Base-by-base conservation (phyloP, 805 yeast species). In the Kuraishia floccosa region DNA sequence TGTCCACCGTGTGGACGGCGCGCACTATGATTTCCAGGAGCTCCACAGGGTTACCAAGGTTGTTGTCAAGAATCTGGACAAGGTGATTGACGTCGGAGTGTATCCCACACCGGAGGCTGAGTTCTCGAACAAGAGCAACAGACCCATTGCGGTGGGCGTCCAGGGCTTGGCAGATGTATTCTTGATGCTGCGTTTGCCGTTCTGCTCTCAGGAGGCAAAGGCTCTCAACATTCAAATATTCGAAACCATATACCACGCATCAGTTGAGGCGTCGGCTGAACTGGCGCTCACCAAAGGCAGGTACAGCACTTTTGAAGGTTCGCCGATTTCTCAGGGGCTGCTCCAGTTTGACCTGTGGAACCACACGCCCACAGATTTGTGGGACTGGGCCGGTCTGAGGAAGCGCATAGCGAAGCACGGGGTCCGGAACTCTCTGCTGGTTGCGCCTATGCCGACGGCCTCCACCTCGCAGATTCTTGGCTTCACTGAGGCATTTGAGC, bases 121-220 rank as follows among this genome's bases (percentile, higher is more conserved):
- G 45, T 48, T 39, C 28, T 83, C 96, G 12, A 89, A 91, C 55
- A 58, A 72, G 65, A 75, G 74, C 47, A 80, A 89, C 54, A 68
- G 98, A 44, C 97, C 98, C 14, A 72, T 89, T 46, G 96, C 96
- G n/a, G 58, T 89, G 15, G 98, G 98, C 42, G 96, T 89, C n/a
- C 96, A 89, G 56, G 98, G 98, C 35, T 64, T 89, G 33, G 96
- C 97, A 18, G 97, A 89, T 54, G 65, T 78, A 2, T 89, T 85
- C 55, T 71, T 84, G 67, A 64, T 68, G 40, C 62, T 89, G 38
- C 72, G 94, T 46, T 47, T 84, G 35, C 91, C 96, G 26, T 89
- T 87, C 52, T 96, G 85, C 42, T 81, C 94, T 23, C 58, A 64
- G 20, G 80, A 72, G 46, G 96, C 97, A 11, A 72, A 70, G 50